phyloP scores from a whole-genome alignment of 2,329 filamentous ascomycete species.

The Colletotrichum paranaense region DNA sequence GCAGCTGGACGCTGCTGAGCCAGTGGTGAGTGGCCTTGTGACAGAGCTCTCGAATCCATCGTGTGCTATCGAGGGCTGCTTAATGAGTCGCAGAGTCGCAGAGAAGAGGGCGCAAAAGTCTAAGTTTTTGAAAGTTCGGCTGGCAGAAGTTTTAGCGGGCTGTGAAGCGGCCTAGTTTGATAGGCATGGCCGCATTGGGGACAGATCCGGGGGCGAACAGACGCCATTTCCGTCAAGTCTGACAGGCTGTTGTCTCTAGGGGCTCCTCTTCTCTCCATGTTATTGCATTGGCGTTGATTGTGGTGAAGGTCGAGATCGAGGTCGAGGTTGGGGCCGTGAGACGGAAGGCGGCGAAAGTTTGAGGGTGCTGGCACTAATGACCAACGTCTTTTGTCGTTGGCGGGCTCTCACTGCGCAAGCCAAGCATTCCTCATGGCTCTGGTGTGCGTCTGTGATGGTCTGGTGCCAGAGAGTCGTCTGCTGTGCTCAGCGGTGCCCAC shows the following conservation, averaged over 20 bases:
- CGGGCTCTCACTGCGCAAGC: constrained; percentile 2
- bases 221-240: constrained; percentile 25
- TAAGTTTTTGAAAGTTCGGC: constrained; percentile 3
- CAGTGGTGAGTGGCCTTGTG: neutral
- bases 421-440: constrained; percentile 11
- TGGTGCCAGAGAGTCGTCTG: constrained; percentile 23
- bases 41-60: constrained; percentile 6
- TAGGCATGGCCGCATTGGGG: constrained; percentile 16
- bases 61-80: neutral
- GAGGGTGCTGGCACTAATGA: constrained; percentile 6
- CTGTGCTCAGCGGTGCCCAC: neutral
- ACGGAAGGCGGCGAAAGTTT: constrained; percentile 10
- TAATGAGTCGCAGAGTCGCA: neutral
- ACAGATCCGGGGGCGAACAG: constrained; percentile 24
- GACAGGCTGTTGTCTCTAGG: constrained; percentile 18
- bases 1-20: neutral
- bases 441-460: neutral
- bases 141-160: constrained; percentile 18
- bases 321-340: constrained; percentile 19
- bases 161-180: constrained; percentile 2
- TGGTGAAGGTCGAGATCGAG: neutral
- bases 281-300: constrained; percentile 3
- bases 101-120: neutral
- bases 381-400: constrained; percentile 18
- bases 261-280: constrained; percentile 26